Percentiles rank a stretch among this genome's conserved stretches.
Evolutionary conservation across 495 filamentous ascomycete species (phyloP).

Genomic region (Podospora sp.): DNA sequence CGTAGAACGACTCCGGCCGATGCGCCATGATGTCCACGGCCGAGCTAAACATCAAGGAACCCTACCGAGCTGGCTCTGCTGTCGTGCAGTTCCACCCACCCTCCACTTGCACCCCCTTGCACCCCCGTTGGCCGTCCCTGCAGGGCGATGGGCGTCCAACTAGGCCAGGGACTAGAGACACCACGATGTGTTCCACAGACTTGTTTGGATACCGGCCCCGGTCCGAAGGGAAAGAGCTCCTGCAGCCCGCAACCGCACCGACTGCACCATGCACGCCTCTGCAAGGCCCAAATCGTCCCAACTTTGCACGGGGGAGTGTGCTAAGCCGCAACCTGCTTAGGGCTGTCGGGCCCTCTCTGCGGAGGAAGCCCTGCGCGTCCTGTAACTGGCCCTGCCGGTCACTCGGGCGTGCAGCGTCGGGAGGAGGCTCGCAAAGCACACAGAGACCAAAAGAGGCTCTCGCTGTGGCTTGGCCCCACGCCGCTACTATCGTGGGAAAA

Average conservation of each 20-base stretch:
- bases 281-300: conserved; percentile 14
- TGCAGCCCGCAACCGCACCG: conserved; percentile 1
- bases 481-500: neutral
- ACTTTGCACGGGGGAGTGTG: neutral
- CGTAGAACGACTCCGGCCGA: conserved; percentile 16
- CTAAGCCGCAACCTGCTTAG: conserved; percentile 10
- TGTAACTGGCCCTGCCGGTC: neutral
- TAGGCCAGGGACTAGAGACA: conserved; percentile 8
- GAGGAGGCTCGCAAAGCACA: conserved; percentile 2
- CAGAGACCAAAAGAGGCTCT: conserved; percentile 25
- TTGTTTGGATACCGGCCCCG: conserved; percentile 22
- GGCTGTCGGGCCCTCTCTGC: neutral
- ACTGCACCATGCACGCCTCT: conserved; percentile 19
- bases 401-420: neutral
- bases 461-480: conserved; percentile 28
- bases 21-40: conserved; percentile 20
- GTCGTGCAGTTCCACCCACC: conserved; percentile 9
- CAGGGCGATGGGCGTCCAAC: conserved; percentile 5
- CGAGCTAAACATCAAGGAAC: conserved; percentile 19
- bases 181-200: conserved; percentile 16
- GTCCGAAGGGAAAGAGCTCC: conserved; percentile 24
- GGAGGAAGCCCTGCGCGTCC: neutral
- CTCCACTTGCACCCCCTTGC: conserved; percentile 3
- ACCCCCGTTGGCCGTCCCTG: conserved; percentile 10
- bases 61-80: conserved; percentile 24